phyloP scores from a whole-genome alignment of 2,329 filamentous ascomycete genomes.

The Diaporthe sp. region DNA sequence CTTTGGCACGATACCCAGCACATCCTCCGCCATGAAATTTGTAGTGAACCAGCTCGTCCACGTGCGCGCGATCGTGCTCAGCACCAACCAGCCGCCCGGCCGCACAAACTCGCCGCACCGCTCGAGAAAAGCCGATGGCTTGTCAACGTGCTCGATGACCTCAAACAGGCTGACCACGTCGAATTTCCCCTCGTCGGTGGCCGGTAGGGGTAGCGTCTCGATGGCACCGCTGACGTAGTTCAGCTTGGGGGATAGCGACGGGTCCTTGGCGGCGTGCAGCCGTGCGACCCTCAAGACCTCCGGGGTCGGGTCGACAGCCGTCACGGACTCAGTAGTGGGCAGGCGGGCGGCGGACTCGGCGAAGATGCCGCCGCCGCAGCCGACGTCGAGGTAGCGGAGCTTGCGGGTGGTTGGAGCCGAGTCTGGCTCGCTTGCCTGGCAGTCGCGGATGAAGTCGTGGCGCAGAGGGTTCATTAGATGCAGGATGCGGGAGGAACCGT shows the following conservation, averaged over 20 bases:
- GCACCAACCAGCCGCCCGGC: conserved; percentile 92
- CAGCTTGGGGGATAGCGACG: conserved; percentile 73
- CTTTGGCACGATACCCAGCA: conserved; percentile 87
- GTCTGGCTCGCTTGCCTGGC: conserved; percentile 70
- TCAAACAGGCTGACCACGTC: conserved; percentile 93
- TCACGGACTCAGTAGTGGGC: conserved; percentile 73
- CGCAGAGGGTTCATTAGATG: conserved; percentile 99
- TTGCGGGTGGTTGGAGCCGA: conserved; percentile 53
- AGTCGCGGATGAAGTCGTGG: conserved; percentile 88
- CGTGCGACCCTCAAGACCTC: conserved; percentile 82
- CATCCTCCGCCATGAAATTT: conserved; percentile 90
- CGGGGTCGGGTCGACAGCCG: conserved; percentile 83
- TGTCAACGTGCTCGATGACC: conserved; percentile 92
- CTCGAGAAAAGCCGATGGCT: conserved; percentile 81
- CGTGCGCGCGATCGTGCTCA: conserved; percentile 92
- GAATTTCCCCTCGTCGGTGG: conserved; percentile 63
- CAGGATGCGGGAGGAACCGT: conserved; percentile 90
- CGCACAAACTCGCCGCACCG: conserved; percentile 81
- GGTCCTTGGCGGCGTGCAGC: conserved; percentile 82
- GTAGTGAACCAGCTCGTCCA: conserved; percentile 93
- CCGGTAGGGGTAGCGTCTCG: conserved; percentile 72
- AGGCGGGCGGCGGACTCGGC: conserved; percentile 87
- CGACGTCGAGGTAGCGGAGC: conserved; percentile 87
- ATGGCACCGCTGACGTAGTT: conserved; percentile 83
- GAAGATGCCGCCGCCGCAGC: conserved; percentile 97